Evolutionary conservation across 164 flowering plant species (phyloP), one percentile per base, ranked within the genome.

Genomic region (Annona cherimola): DNA sequence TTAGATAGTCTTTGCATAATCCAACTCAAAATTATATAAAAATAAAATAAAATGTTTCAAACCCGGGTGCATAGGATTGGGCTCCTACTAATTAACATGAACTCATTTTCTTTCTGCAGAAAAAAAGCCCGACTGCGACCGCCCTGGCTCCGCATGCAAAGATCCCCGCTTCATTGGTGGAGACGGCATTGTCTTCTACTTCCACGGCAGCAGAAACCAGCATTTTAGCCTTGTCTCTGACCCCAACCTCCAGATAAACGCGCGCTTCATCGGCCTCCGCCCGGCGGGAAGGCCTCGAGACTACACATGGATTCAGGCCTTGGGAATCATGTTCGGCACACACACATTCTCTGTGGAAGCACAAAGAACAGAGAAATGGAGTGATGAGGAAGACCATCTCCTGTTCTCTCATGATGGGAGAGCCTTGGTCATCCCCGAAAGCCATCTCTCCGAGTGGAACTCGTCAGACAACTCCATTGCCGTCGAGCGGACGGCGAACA

Each of bases 111-210:
- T 45, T n/a, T 54, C 68, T 55, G 0, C 76, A 87, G 90, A 73
- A 59, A 79, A 82, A 11, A 86, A 82, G 62, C 84, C 94, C 14
- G 86, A 89, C 75, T 90, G 93, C 82, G 77, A 84, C 69, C 76
- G 83, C 45, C 84, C 81, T 8, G 96, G 92, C 73, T 84, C 93
- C 40, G 93, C 90, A n/a, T 90, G 96, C 78, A 74, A 73, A 64
- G 93, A 88, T 77, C 96, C 96, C 1, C 82, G 93, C 3, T 89
- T 90, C 84, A 83, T 88, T 42, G 92, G 93, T 43, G 93, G 82
- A 18, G 96, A 89, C 26, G 87, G 92, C 61, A 81, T 80, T 70
- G 87, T 89, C 19, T 90, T 90, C 80, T 88, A 89, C 86, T 90
- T 90, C 83, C 96, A 90, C 45, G 93, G 96, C 41, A 85, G 76